Base-by-base conservation (phyloP, 108 stramenopile species). In the Pseudonitzschia delicatissima region DNA sequence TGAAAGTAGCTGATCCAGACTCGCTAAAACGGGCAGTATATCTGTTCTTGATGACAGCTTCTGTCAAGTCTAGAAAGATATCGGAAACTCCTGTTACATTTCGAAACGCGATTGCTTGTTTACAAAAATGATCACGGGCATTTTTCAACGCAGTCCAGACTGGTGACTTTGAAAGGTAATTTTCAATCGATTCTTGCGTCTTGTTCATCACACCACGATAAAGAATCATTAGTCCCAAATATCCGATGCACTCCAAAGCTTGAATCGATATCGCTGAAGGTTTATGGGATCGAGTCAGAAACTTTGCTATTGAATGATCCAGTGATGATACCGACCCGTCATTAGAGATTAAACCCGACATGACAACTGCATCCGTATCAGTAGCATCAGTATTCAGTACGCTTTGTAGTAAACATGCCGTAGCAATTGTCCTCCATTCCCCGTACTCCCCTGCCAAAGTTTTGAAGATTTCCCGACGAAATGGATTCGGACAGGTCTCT, bases 381-480 rank as follows among this genome's bases (percentile, higher is more conserved):
- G 87, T 72, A 13, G 82, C 81, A 11, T 81, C 84, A 27, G 83
- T 81, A 23, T 82, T 66, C 9, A 93, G 58, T 6, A 83, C 57
- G 21, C 77, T 74, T 53, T 86, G 87, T 45, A 93, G 23, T 26
- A 93, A 57, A 66, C 87, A 82, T 15, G 83, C 78, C 9, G 77
- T 74, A 20, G 85, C 66, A 21, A 77, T 63, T 39, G 79, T 67
- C 27, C 78, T 36, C 77, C 81, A 77, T 33, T 77, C 69, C 15
- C 84, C 84, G 33, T 67, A 67, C 1, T 74, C 32, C 1, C 81
- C 84, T 49, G 63, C 15, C 12, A 76, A 28, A 12, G 47, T 42
- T 21, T 80, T 77, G 8, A 82, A 32, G 3, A 86, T 51, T 51
- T 75, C 72, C n/a, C 33, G 31, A 35, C 79, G 71, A 62, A 67